Evolutionary conservation across 495 filamentous ascomycete genomes (phyloP).

Genomic region (Friedmanniomyces endolithicus): DNA sequence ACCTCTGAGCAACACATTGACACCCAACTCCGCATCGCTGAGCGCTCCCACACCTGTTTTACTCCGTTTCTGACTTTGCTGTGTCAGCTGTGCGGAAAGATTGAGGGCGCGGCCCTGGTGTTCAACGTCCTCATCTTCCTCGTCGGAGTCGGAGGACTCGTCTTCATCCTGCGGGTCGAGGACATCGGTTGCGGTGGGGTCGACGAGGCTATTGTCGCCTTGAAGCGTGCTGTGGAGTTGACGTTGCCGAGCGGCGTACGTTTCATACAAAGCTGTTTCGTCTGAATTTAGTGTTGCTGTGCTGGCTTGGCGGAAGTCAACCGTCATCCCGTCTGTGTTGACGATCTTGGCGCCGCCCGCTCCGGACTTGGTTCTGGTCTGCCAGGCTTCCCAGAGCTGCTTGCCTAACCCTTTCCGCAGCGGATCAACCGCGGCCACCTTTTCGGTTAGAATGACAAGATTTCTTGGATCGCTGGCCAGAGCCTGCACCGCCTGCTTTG

Average conservation of each 20-base stretch:
- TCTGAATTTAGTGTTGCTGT: slow-evolving; percentile 55
- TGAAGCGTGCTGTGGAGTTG: slow-evolving; percentile 68
- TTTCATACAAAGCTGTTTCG: slow-evolving; percentile 72
- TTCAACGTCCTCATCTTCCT: slow-evolving; percentile 65
- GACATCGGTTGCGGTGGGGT: slow-evolving; percentile 57
- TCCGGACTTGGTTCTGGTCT: background rate
- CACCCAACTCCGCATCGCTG: slow-evolving; percentile 74
- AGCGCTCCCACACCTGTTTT: slow-evolving; percentile 49
- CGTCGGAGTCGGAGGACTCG: slow-evolving; percentile 35
- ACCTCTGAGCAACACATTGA: slow-evolving; percentile 75
- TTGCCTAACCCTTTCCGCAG: slow-evolving; percentile 20
- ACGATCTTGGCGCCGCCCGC: slow-evolving; percentile 29
- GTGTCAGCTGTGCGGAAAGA: slow-evolving; percentile 56
- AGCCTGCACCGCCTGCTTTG: slow-evolving; percentile 63
- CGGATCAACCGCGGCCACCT: slow-evolving; percentile 4
- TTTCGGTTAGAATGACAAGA: slow-evolving; percentile 72
- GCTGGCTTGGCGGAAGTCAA: slow-evolving; percentile 46
- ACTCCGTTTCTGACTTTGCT: slow-evolving; percentile 54
- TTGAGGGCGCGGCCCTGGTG: slow-evolving; percentile 88
- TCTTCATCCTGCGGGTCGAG: slow-evolving; percentile 68
- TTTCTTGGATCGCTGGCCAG: slow-evolving; percentile 67
- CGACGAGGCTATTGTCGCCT: slow-evolving; percentile 45
- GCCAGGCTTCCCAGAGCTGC: slow-evolving; percentile 29
- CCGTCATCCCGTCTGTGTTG: slow-evolving; percentile 48
- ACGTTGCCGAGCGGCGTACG: slow-evolving; percentile 71